A percentile compares a stretch with the other conserved stretches of the same genome.
Evolutionary conservation across 805 yeast genomes (phyloP).

Genomic region (Nakazawaea wyomingensis): DNA sequence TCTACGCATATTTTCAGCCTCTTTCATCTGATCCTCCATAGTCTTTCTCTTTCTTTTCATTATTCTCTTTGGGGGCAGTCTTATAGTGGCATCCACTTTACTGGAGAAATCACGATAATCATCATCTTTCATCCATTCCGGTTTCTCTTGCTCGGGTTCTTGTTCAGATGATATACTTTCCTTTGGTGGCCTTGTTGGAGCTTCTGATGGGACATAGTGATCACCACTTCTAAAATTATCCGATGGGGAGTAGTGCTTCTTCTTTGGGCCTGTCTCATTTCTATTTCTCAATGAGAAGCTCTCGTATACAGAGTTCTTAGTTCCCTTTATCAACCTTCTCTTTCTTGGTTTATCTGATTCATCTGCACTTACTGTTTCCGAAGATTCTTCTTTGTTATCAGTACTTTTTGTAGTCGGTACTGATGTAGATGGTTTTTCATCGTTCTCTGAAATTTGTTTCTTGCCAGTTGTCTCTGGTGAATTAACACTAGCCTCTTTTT

Average conservation of each 20-base stretch:
- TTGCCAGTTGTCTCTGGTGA: too few relatives aligned
- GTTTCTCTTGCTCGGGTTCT: conserved; percentile 16
- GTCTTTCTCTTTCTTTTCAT: conserved; percentile 26
- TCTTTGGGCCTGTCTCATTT: conserved; percentile 2
- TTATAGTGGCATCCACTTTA: conserved; percentile 7
- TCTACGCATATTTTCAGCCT: conserved; percentile 23
- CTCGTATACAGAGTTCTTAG: conserved; percentile 11
- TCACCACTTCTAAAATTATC: conserved; percentile 9
- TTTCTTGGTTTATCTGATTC: conserved; percentile 4
- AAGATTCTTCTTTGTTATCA: too few relatives aligned
- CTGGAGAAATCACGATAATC: conserved; percentile 20
- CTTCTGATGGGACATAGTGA: conserved; percentile 5
- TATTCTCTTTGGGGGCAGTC: conserved; percentile 12
- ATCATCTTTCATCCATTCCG: conserved; percentile 30
- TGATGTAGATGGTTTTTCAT: not conserved
- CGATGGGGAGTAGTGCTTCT: conserved; percentile 3
- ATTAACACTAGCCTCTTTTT: too few relatives aligned
- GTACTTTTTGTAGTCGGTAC: too few relatives aligned
- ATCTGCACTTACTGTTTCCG: not conserved
- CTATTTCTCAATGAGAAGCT: conserved; percentile 10
- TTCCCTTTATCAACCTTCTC: conserved; percentile 12
- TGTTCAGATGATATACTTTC: not conserved
- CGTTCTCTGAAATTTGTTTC: too few relatives aligned
- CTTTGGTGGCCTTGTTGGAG: not conserved
- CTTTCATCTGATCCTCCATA: conserved; percentile 16